phyloP scores from a whole-genome alignment of 352 stramenopile genomes.

The Globisporangium cylindrosporum region DNA sequence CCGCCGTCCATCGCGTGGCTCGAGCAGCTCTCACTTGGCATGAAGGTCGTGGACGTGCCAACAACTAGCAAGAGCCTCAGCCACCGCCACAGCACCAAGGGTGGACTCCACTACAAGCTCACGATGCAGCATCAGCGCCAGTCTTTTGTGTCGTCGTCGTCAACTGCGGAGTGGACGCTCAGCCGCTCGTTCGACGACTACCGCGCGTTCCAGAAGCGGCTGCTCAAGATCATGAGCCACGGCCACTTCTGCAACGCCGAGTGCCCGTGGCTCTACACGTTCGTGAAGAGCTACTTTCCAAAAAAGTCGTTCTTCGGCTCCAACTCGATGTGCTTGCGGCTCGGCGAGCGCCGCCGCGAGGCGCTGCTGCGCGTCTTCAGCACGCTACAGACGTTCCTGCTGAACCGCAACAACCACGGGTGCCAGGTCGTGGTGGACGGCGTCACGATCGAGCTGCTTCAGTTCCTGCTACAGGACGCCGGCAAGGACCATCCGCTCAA shows the following conservation, averaged over 20 bases:
- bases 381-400: conserved; percentile 35
- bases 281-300: conserved; percentile 47
- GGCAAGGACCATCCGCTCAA: conserved; percentile 8
- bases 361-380: conserved; percentile 28
- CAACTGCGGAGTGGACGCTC: not conserved
- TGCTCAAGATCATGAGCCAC: conserved; percentile 30
- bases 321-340: not conserved
- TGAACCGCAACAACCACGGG: conserved; percentile 34
- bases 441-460: conserved; percentile 28
- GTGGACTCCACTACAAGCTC: conserved; percentile 3
- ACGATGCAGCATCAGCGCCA: not conserved
- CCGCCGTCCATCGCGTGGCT: conserved; percentile 11
- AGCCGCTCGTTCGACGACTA: conserved; percentile 26
- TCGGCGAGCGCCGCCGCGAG: conserved; percentile 19
- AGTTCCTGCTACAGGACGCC: conserved; percentile 17
- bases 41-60: not conserved
- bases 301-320: conserved; percentile 21
- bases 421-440: conserved; percentile 33
- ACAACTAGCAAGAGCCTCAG: not conserved
- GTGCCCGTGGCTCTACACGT: conserved; percentile 39
- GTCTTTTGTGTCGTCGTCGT: not conserved
- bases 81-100: not conserved
- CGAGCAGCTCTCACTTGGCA: conserved; percentile 2
- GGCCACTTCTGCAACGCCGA: conserved; percentile 39
- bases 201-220: conserved; percentile 29